Evolutionary conservation across 2,329 filamentous ascomycete genomes (phyloP), one percentile per base, ranked within the genome.

Genomic region (Aspergillus hiratsukae): DNA sequence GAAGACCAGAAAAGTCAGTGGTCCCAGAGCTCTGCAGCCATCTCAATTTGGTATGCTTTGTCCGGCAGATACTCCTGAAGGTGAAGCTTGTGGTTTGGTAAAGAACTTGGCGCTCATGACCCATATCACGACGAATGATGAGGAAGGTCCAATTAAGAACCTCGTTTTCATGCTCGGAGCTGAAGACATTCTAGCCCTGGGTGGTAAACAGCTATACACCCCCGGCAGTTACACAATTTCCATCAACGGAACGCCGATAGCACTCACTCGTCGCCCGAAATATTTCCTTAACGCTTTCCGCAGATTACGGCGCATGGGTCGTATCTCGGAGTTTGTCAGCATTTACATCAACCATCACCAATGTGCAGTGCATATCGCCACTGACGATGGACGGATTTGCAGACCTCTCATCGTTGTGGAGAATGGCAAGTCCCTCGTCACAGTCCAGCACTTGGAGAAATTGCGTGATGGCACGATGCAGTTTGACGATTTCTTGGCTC

Each of bases 61-160:
- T 71, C 89, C 92, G 0, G 95, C 94, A 10, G 94, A 99, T 80
- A 99, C 94, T 0, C 94, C 94, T 6, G 94, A 99, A 87, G 94
- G 94, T 76, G 94, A 99, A 78, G 92, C 94, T 10, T 99, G 94
- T 77, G 94, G 94, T 81, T 78, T 99, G 56, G 92, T 99, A 65
- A 99, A 99, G 81, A 99, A 99, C 69, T 76, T 99, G 78, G 94
- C 94, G 8, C 80, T 99, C 56, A 99, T 99, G 94, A 99, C 95
- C 52, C 95, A 99, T 69, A 97, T 99, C 65, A 99, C 94, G 0
- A 99, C 94, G 1, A 91, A 96, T 61, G 91, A 96, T 55, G 91
- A 97, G 55, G 94, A 97, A 70, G 90, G 86, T 19, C 92, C 94
- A 1, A 90, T 99, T 17, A 88, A 87, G 66, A 87, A 90, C 66